Evolutionary conservation across 225 moss, liverwort and hornwort species (phyloP).

Genomic region (Bryoerythrophyllum caledonicum): DNA sequence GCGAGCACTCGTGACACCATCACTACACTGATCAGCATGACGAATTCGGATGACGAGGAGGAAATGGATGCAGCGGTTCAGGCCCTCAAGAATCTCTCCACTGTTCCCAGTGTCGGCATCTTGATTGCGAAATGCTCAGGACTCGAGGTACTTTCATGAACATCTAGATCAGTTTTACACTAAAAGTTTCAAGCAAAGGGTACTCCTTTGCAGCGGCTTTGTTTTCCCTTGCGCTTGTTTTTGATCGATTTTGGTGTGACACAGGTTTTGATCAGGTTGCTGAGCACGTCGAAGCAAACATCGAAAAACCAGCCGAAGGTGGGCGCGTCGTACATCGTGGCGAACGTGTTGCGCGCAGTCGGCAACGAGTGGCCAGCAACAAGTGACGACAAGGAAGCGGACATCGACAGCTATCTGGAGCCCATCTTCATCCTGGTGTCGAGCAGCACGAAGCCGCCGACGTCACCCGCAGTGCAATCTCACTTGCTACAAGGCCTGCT

Average conservation of each 20-base stretch:
- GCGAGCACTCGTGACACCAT: constrained; percentile 53
- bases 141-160: constrained; percentile 38
- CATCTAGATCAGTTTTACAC: background rate
- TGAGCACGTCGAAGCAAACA: constrained; percentile 15
- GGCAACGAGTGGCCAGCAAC: constrained; percentile 29
- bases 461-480: constrained; percentile 43
- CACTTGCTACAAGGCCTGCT: constrained; percentile 56
- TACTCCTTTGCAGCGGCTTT: background rate
- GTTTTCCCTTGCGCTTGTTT: background rate
- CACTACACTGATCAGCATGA: constrained; percentile 47
- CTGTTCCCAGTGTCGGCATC: constrained; percentile 31
- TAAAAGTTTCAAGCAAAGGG: background rate
- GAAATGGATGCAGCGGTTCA: constrained; percentile 47
- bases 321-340: constrained; percentile 23
- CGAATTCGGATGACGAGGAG: constrained; percentile 37
- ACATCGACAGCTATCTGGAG: constrained; percentile 48
- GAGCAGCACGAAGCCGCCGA: constrained; percentile 19
- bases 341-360: constrained; percentile 24
- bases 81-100: constrained; percentile 51
- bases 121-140: constrained; percentile 43
- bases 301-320: background rate
- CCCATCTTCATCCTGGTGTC: constrained; percentile 47
- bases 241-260: background rate
- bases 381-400: constrained; percentile 31
- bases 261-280: constrained; percentile 54